A percentile compares a stretch with the other conserved stretches of the same genome.
Conservation (phyloP, 306 rosid species). For the Cyclanthera cordifolia region DNA sequence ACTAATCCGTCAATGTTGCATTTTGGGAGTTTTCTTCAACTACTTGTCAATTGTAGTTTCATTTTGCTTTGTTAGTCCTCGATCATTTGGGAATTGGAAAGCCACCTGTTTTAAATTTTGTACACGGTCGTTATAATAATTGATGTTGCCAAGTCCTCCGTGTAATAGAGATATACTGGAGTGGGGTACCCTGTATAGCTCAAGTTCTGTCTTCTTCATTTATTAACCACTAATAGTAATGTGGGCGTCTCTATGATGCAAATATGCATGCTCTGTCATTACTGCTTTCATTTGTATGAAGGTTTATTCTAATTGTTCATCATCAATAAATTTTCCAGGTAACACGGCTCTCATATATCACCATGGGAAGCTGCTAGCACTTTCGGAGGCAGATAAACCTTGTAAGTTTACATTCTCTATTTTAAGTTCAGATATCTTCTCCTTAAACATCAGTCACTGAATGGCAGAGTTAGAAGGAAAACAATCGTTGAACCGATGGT, state of each 20-base stretch:
- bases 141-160: neutral
- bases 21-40: neutral
- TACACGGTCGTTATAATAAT: neutral
- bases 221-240: neutral
- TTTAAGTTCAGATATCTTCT: conserved; percentile 5
- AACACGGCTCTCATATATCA: conserved; percentile 89
- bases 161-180: neutral
- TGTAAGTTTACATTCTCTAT: conserved; percentile 39
- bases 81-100: neutral
- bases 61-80: conserved; percentile 1
- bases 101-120: neutral
- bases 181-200: neutral
- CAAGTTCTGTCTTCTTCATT: neutral
- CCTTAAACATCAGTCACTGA: neutral
- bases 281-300: neutral
- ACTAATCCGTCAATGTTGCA: neutral
- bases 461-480: neutral
- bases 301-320: conserved; percentile 6
- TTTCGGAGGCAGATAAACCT: conserved; percentile 86
- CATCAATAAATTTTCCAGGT: conserved; percentile 33
- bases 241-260: neutral
- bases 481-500: neutral
- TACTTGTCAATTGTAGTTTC: neutral
- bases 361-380: conserved; percentile 85
- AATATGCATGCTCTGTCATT: neutral